Base-by-base conservation (phyloP, 257 asterid species). In the Ehretia macrophylla region DNA sequence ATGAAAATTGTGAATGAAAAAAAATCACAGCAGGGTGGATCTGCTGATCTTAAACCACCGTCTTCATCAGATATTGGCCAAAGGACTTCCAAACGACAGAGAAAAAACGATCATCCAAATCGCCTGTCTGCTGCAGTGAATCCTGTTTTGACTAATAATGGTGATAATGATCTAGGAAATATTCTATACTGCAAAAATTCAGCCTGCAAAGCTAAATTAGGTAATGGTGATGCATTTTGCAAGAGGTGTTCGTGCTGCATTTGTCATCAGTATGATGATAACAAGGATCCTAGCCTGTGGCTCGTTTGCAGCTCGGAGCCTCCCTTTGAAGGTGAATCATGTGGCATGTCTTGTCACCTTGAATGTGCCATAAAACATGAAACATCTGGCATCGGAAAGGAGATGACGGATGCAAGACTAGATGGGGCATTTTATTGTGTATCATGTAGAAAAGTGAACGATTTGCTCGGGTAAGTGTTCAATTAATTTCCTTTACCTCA, bases 181-280 rank as follows among this genome's bases (percentile, higher is more conserved):
- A 32, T 55, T 0, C 56, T 69, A 10, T 81, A 71, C 67, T 92
- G 99, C 85, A 84, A 83, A 58, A 92, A 92, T 73, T 81, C 88
- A 50, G 98, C 97, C 61, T 92, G 98, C 74, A 84, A 81, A 71
- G 98, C 98, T 37, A 82, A 62, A 66, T 51, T 88, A 69, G 67
- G 65, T 38, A 56, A 50, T 0, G 74, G 67, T 37, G 85, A 77
- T 60, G 72, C 32, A 17, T 92, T 92, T 65, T 92, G 98, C 85
- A 92, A 81, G 71, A 77, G 98, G 76, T 92, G 98, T 64, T 86
- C 98, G 1, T 92, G 98, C 81, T 92, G 99, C 84, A 88, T 88
- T 65, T 92, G 99, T 66, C 76, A 50, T 2, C 62, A 78, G 53
- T 92, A 81, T 74, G 99, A 92, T 65, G 99, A 92, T 66, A 92